Evolutionary conservation across 177 flowering plant genomes (phyloP).

Genomic region (Vitis hybrid): DNA sequence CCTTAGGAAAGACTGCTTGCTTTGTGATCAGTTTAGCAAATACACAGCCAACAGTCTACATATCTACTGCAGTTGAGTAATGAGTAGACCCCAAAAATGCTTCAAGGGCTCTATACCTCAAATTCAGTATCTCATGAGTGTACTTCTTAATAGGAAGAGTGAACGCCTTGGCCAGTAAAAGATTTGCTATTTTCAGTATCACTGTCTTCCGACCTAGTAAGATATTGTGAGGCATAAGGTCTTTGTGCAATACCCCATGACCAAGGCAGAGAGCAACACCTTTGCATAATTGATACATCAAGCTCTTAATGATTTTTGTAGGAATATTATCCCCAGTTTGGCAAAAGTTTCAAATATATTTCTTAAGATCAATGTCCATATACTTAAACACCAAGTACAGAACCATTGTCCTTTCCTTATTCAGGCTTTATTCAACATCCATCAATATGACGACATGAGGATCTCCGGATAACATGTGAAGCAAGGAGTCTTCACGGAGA

Average conservation of each 20-base stretch:
- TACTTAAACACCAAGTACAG: conserved; percentile 91
- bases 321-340: conserved; percentile 56
- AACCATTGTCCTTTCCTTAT: conserved; percentile 86
- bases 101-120: conserved; percentile 93
- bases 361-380: conserved; percentile 95
- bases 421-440: conserved; percentile 90
- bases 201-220: conserved; percentile 78
- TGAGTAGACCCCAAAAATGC: conserved; percentile 88
- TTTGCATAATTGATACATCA: conserved; percentile 95
- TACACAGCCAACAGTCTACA: conserved; percentile 93
- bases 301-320: conserved; percentile 48
- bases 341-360: conserved; percentile 69
- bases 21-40: conserved; percentile 88
- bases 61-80: conserved; percentile 87
- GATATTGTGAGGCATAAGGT: conserved; percentile 90
- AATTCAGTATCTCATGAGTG: conserved; percentile 73
- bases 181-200: conserved; percentile 88
- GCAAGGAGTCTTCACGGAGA: conserved; percentile 82
- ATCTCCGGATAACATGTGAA: conserved; percentile 90
- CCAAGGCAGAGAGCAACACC: conserved; percentile 92
- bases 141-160: conserved; percentile 87
- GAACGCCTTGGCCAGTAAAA: conserved; percentile 84
- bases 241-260: conserved; percentile 91
- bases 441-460: conserved; percentile 82
- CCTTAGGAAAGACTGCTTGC: conserved; percentile 83